phyloP scores from a whole-genome alignment of 371 early-diverging fungal species.

The Mucor racemosus region DNA sequence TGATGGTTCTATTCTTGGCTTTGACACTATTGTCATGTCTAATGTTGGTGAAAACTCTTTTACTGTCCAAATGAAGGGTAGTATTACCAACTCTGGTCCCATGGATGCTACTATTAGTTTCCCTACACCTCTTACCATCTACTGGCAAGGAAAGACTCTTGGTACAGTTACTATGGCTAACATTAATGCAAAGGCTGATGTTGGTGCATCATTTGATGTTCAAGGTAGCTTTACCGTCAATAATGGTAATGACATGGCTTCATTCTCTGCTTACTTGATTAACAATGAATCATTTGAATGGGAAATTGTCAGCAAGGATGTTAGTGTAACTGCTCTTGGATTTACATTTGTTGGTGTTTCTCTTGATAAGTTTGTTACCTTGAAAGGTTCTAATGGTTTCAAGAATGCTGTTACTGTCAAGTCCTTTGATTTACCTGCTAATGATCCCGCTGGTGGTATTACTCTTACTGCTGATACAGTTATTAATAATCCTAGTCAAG shows the following conservation, averaged over 20 bases:
- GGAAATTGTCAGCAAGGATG: slow-evolving; percentile 52
- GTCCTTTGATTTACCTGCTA: slow-evolving; percentile 57
- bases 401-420: too few relatives aligned
- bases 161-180: slow-evolving; percentile 57
- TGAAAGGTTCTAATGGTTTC: too few relatives aligned
- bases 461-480: slow-evolving; percentile 53
- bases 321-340: slow-evolving; percentile 62
- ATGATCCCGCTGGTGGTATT: slow-evolving; percentile 64
- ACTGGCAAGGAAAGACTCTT: slow-evolving; percentile 51
- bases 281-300: slow-evolving; percentile 58
- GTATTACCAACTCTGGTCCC: slow-evolving; percentile 62
- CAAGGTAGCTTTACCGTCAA: slow-evolving; percentile 49
- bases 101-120: slow-evolving; percentile 64
- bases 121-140: slow-evolving; percentile 49
- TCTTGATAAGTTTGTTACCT: slow-evolving; percentile 47
- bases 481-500: slow-evolving; percentile 58
- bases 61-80: slow-evolving; percentile 59
- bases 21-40: slow-evolving; percentile 54
- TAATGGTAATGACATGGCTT: slow-evolving; percentile 47
- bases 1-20: slow-evolving; percentile 51
- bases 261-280: slow-evolving; percentile 59
- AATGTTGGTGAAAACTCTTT: slow-evolving; percentile 51
- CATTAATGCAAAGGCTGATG: slow-evolving; percentile 47
- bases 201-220: slow-evolving; percentile 52
- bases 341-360: slow-evolving; percentile 56